Evolutionary conservation across 2,329 filamentous ascomycete genomes (phyloP).

Genomic region (Colletotrichum cereale): DNA sequence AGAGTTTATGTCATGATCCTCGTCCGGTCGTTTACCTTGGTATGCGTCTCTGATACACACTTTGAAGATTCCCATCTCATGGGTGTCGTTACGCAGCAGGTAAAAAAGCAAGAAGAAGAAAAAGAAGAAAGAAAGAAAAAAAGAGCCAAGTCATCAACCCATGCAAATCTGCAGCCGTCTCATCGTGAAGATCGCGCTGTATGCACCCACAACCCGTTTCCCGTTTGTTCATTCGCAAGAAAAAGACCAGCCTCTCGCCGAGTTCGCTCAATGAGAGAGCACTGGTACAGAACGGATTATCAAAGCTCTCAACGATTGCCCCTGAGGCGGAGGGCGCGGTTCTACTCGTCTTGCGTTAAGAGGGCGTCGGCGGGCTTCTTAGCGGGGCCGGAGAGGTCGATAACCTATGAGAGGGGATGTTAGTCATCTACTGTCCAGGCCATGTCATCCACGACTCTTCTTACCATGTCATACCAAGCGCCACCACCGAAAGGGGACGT

Average conservation of each 20-base stretch:
- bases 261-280: not conserved
- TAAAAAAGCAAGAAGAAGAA: slow-evolving; percentile 3
- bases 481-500: slow-evolving; percentile 80
- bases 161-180: slow-evolving; percentile 14
- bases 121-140: not conserved
- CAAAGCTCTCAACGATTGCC: not conserved
- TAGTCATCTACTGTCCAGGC: not conserved
- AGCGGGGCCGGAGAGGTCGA: slow-evolving; percentile 43
- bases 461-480: slow-evolving; percentile 86
- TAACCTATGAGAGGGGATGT: slow-evolving; percentile 40
- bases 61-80: slow-evolving; percentile 7
- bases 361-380: slow-evolving; percentile 34
- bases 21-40: slow-evolving; percentile 1
- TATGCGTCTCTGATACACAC: not conserved
- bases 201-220: not conserved
- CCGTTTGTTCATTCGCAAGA: not conserved
- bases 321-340: not conserved
- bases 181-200: slow-evolving; percentile 5
- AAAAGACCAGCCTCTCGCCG: not conserved
- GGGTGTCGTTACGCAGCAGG: slow-evolving; percentile 15
- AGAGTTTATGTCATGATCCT: slow-evolving; percentile 27
- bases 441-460: slow-evolving; percentile 37
- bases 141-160: slow-evolving; percentile 10
- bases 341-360: slow-evolving; percentile 21
- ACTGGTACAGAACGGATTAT: not conserved